Evolutionary conservation across 805 yeast genomes (phyloP).

Genomic region (Tetrapisispora arboricola): DNA sequence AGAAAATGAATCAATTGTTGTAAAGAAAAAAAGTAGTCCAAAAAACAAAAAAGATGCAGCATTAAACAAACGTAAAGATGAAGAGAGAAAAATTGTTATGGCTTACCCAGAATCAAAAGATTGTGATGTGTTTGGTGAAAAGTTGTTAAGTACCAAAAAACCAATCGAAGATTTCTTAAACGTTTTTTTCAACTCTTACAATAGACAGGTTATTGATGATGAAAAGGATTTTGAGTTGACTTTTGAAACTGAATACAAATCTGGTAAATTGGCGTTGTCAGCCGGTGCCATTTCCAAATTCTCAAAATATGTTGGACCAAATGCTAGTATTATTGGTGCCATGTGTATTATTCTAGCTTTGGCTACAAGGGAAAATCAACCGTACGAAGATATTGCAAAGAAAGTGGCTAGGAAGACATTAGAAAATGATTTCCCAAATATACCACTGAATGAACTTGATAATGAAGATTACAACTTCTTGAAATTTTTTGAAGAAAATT

Average conservation of each 20-base stretch:
- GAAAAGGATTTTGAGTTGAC: constrained; percentile 21
- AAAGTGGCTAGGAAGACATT: constrained; percentile 24
- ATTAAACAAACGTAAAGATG: constrained; percentile 41
- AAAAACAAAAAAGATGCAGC: constrained; percentile 47
- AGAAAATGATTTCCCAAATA: constrained; percentile 15
- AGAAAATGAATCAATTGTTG: constrained; percentile 8
- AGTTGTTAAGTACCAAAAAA: constrained; percentile 27
- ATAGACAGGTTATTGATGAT: constrained; percentile 37
- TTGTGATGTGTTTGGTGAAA: constrained; percentile 52
- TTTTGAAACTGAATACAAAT: constrained; percentile 21
- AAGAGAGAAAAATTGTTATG: constrained; percentile 35
- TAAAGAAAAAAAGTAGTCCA: constrained; percentile 32
- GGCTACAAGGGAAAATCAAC: constrained; percentile 14
- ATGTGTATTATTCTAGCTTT: constrained; percentile 19
- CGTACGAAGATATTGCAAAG: constrained; percentile 23
- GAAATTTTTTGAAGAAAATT: constrained; percentile 11
- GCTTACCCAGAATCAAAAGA: constrained; percentile 43
- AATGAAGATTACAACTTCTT: constrained; percentile 19
- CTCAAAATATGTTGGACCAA: constrained; percentile 11
- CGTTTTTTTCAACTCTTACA: constrained; percentile 32
- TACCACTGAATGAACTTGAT: constrained; percentile 15
- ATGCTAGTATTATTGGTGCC: constrained; percentile 18
- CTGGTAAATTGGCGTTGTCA: constrained; percentile 25
- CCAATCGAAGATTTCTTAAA: constrained; percentile 37
- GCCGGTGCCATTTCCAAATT: constrained; percentile 21